Base-by-base conservation (phyloP, 495 filamentous ascomycete genomes). In the Penicillium samsonianum region DNA sequence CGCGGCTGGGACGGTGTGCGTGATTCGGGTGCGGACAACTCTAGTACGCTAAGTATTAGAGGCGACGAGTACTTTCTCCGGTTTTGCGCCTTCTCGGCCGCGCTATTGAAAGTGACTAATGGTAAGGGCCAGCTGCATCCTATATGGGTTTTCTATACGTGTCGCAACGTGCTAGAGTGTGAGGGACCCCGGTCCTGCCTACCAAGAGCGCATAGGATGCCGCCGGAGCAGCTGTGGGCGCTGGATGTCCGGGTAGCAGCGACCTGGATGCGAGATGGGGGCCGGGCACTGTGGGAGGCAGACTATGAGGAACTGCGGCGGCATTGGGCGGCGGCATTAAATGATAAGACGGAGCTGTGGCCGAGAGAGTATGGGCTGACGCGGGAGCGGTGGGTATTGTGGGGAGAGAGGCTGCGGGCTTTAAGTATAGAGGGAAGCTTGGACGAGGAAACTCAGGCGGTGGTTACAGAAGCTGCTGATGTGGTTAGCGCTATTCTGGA, bases 171-270 rank as follows among this genome's bases (percentile, higher is more conserved):
- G 17, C 26, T 49, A 17, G 46, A 49, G 28, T 3, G 28, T n/a
- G 11, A 50, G 31, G 12, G 30, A n/a, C 47, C 47, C 11, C 11
- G 8, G 19, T 7, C 1, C 9, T 11, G 17, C 5, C 20, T 23
- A 38, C 11, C 8, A n/a, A 55, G 10, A 22, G 42, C 53, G 42
- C 26, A 50, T 17, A 55, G 38, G 17, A 55, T 55, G 14, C 7
- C 53, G 5, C 10, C 37, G 16, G 41, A 50, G 53, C 37, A 55
- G 41, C 5, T 50, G 8, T 55, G 53, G 53, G 41, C 40, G 25
- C 40, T 55, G 53, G 53, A 55, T 55, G 53, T 55, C 16, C 23
- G 40, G 8, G 40, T 55, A n/a, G 40, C 52, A 30, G 52, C 53
- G 40, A 50, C 11, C 25, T 55, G 53, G 53, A n/a, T 48, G 26